phyloP scores from a whole-genome alignment of 2,329 filamentous ascomycete genomes.

The Fusarium coicis region DNA sequence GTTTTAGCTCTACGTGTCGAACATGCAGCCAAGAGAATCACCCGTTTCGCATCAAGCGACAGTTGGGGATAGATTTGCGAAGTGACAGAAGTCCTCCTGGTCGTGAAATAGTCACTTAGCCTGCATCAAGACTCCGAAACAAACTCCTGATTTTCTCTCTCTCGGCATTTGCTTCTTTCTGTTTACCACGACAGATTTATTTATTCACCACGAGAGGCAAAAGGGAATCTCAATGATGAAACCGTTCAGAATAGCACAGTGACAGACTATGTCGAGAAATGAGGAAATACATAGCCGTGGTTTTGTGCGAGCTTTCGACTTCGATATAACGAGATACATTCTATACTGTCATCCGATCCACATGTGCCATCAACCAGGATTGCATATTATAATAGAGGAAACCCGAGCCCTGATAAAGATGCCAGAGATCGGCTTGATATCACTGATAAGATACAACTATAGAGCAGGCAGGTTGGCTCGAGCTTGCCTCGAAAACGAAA shows the following conservation, averaged over 20 bases:
- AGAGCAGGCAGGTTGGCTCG: not conserved
- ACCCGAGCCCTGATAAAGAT: not conserved
- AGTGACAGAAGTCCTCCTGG: not conserved
- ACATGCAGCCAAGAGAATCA: not conserved
- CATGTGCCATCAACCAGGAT: not conserved
- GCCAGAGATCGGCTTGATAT: not conserved
- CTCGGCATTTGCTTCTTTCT: conserved; percentile 27
- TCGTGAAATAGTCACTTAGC: conserved; percentile 2
- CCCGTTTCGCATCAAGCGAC: not conserved
- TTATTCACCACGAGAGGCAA: not conserved
- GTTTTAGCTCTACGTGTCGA: not conserved
- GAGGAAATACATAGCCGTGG: not conserved
- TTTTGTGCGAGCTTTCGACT: not conserved
- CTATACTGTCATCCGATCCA: not conserved
- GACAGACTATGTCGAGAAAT: not conserved
- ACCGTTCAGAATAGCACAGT: not conserved
- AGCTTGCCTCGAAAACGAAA: not conserved
- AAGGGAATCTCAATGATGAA: not conserved
- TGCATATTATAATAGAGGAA: not conserved
- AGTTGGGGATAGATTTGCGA: conserved; percentile 1
- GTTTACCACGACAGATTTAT: not conserved
- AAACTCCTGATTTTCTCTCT: not conserved
- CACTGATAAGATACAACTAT: not conserved
- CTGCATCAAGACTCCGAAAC: conserved; percentile 15
- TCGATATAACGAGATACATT: not conserved